phyloP scores from a whole-genome alignment of 2,329 filamentous ascomycete species.

The Apiospora marii region DNA sequence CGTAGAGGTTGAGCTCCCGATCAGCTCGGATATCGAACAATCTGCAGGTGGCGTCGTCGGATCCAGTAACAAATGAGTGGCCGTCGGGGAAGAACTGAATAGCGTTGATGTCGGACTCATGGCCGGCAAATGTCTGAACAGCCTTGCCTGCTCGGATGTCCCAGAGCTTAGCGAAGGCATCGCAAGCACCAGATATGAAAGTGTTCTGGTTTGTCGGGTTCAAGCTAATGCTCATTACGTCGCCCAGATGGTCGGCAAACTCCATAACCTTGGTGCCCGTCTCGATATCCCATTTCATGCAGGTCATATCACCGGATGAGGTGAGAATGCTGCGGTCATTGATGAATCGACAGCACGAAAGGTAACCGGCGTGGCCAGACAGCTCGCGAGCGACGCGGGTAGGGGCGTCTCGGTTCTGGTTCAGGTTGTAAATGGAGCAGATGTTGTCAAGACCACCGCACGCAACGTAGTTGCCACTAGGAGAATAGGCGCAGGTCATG shows the following conservation, averaged over 20 bases:
- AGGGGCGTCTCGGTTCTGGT: constrained; percentile 91
- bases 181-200: constrained; percentile 98
- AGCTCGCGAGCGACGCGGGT: constrained; percentile 95
- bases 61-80: constrained; percentile 97
- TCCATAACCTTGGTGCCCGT: constrained; percentile 97
- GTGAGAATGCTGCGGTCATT: constrained; percentile 98
- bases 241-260: constrained; percentile 96
- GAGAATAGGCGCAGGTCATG: constrained; percentile 99
- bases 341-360: constrained; percentile 98
- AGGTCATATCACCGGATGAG: constrained; percentile 99
- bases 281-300: constrained; percentile 99
- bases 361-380: constrained; percentile 95
- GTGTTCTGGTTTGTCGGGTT: constrained; percentile 99
- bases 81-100: constrained; percentile 99
- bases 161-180: constrained; percentile 98
- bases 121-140: constrained; percentile 96
- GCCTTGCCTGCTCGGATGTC: constrained; percentile 98
- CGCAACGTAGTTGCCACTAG: constrained; percentile 97
- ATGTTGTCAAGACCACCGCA: constrained; percentile 99
- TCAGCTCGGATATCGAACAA: constrained; percentile 98
- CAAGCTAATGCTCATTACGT: constrained; percentile 99
- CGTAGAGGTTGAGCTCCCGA: constrained; percentile 75
- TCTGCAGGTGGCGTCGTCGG: constrained; percentile 95
- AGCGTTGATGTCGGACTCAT: constrained; percentile 99
- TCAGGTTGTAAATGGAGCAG: constrained; percentile 99